Percentiles rank a stretch among this genome's conserved stretches.
Conservation (phyloP, 192 early-diverging fungal genomes). For the Backusella sp. region DNA sequence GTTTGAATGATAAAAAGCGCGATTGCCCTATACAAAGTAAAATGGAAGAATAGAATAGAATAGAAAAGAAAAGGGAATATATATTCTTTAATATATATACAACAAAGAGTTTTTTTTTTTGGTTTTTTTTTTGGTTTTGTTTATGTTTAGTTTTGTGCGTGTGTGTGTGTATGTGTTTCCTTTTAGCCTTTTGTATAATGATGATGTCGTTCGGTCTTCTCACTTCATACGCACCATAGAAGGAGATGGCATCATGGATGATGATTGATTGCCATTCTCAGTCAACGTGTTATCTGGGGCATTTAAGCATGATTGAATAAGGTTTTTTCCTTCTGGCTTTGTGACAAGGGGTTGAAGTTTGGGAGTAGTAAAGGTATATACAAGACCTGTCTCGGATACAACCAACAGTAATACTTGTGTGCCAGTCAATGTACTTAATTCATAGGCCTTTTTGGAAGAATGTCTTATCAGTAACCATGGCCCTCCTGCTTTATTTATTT, state of each 20-base stretch:
- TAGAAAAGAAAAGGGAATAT: background rate
- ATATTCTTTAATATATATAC: background rate
- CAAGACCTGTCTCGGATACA: constrained; percentile 90
- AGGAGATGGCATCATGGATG: constrained; percentile 9
- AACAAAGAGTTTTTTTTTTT: background rate
- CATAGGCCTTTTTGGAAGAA: constrained; percentile 69
- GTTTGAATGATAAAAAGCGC: background rate
- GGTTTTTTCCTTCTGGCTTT: constrained; percentile 83
- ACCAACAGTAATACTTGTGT: constrained; percentile 90
- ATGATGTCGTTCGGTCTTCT: too few species aligned
- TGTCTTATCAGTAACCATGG: background rate
- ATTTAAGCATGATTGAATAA: constrained; percentile 89
- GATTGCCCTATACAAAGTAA: background rate
- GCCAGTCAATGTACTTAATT: constrained; percentile 88
- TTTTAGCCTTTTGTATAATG: background rate
- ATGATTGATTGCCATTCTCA: background rate
- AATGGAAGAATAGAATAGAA: background rate
- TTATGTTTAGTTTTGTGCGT: background rate
- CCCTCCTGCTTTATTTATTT: background rate
- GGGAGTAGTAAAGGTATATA: constrained; percentile 93
- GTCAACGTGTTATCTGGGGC: constrained; percentile 58
- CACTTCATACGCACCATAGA: background rate
- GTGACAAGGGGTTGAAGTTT: constrained; percentile 90
- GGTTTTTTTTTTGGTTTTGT: background rate
- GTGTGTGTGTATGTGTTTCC: background rate